Conservation (phyloP, 176 grass and related monocot species). For the Aechmea fasciata region DNA sequence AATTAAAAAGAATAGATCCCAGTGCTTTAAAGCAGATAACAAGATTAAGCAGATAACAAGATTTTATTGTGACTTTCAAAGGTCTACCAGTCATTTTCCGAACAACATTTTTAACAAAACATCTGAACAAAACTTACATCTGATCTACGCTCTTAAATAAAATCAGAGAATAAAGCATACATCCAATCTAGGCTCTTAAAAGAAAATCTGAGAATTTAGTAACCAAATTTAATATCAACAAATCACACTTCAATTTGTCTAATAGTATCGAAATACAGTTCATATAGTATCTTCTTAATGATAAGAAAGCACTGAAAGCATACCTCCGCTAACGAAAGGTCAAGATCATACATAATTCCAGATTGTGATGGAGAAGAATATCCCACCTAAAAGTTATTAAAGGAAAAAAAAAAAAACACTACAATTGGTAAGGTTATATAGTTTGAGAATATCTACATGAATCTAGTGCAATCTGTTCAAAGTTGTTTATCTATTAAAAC, state of each 20-base stretch:
- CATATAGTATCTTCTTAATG: too few relatives aligned
- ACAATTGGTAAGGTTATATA: neutral
- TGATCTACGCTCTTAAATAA: neutral
- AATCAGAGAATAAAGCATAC: neutral
- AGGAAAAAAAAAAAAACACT: neutral
- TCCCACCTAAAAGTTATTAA: constrained; percentile 36
- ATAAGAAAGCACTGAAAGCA: neutral
- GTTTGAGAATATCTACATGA: too few relatives aligned
- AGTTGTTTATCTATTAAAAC: too few relatives aligned
- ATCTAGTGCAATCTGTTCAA: too few relatives aligned
- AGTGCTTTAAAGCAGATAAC: too few relatives aligned
- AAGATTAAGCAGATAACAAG: too few relatives aligned
- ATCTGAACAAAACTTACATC: neutral
- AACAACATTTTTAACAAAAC: neutral
- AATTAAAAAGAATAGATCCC: neutral
- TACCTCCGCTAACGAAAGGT: constrained; percentile 65
- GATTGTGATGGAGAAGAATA: constrained; percentile 72
- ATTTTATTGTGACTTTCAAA: too few relatives aligned
- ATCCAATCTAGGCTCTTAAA: neutral
- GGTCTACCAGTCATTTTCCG: neutral
- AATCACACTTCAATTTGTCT: neutral
- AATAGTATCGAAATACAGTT: too few relatives aligned
- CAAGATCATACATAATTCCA: constrained; percentile 69
- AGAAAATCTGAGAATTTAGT: neutral
- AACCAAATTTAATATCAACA: neutral